Evolutionary conservation across 2,329 filamentous ascomycete species (phyloP), one percentile per base, ranked within the genome.

Genomic region (Colletotrichum chlorophyti): DNA sequence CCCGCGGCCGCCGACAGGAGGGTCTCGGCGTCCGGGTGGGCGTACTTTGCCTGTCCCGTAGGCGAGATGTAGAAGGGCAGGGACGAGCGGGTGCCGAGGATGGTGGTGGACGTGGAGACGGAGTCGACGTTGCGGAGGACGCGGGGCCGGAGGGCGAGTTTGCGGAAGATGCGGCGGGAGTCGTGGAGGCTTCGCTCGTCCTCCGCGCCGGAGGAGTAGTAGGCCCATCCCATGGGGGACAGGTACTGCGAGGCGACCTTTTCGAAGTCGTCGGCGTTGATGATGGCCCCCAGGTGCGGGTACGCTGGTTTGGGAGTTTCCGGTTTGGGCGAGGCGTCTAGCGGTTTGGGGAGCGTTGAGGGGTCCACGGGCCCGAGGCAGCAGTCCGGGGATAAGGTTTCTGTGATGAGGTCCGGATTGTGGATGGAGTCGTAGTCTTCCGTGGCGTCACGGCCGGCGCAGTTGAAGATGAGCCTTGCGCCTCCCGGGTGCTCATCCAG

Each of bases 151-250:
- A 96, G 81, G 21, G 55, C 43, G 65, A 96, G 93, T 58, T 84
- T 83, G 31, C 83, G 83, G 73, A 92, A 96, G 23, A 89, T 88
- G 23, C 79, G 73, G 66, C 87, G 89, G 76, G 96, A 96, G 72
- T 89, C 83, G 15, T 72, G 72, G 70, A 96, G 95, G 63, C 88
- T 89, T 64, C 84, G 72, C 32, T 91, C 79, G 72, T 96, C 91
- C 71, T 96, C 92, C 52, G 83, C 80, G 1, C 90, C 91, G 1
- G 91, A 95, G 74, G 84, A 93, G 77, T 96, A 96, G 76, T 96
- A 96, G 43, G 90, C 58, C 58, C 58, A 61, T 32, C 53, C 48
- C 5, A 43, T 51, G 7, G 29, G 26, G 15, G 67, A 53, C 3
- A 74, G 62, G 29, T 69, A 63, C 11, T 57, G 57, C 40, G 71